A percentile compares a stretch with the other conserved stretches of the same genome.
Evolutionary conservation across 345 rosid species (phyloP).

Genomic region (Rhodamnia rubescens): DNA sequence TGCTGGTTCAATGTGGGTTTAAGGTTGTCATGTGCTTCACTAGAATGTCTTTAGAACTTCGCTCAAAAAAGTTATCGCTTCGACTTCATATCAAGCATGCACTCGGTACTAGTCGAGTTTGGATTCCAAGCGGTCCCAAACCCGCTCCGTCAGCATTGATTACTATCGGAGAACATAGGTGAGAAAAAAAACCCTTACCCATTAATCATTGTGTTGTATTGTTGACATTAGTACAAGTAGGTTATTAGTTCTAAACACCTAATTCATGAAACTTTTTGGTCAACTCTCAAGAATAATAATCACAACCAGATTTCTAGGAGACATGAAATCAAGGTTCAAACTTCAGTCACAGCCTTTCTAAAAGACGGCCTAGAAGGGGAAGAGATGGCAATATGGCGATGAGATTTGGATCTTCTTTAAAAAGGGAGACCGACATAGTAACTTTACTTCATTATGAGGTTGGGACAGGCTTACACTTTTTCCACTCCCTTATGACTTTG

Average conservation of each 20-base stretch:
- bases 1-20: no score
- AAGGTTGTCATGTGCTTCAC: neutral
- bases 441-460: neutral
- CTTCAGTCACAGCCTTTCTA: neutral
- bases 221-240: neutral
- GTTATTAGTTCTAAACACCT: neutral
- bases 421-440: neutral
- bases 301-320: neutral
- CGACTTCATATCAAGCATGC: neutral
- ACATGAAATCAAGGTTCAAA: neutral
- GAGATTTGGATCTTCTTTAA: neutral
- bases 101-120: neutral
- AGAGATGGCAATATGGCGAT: neutral
- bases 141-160: neutral
- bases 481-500: no score
- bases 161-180: neutral
- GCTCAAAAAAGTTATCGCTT: neutral
- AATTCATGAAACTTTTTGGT: neutral
- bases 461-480: neutral
- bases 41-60: neutral
- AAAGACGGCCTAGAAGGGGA: neutral
- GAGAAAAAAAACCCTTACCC: neutral
- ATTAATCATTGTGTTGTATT: neutral
- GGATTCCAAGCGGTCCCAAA: neutral
- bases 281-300: neutral